Evolutionary conservation across 768 basidiomycete species (phyloP), one percentile per base, ranked within the genome.

Genomic region (Rhizopogon vesiculosus): DNA sequence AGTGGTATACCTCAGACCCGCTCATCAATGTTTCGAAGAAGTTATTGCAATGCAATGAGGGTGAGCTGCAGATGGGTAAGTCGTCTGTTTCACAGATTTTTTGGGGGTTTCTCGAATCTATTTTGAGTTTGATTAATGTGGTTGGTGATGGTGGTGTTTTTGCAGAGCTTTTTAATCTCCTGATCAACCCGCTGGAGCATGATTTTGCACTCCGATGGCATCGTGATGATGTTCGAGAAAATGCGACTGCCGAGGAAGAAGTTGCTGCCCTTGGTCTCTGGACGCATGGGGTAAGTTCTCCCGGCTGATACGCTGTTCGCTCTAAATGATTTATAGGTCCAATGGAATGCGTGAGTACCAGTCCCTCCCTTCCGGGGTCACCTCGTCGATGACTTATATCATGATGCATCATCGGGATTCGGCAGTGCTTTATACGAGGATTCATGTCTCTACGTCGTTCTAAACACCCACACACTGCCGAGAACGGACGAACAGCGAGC

Each of bases 181-280:
- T 91, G 19, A 84, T 91, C 35, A 88, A 91, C 64, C 90, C 89
- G 0, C 54, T 74, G 9, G 62, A 67, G 5, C 83, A 85, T 56
- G 76, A 83, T 45, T 91, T 90, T 66, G 86, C 88, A 2, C 72
- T 91, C 50, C 75, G 87, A 40, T 91, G 89, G 88, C 90, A 91
- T 66, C 79, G 89, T 2, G 90, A 91, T 58, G 89, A 89, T 66
- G 78, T 92, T 5, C 72, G 68, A 29, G 84, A 83, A 62, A 72
- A 75, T 22, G 86, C 83, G 0, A 78, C 73, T 0, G 66, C 74
- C 16, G 81, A 84, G 12, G 85, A 91, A 59, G 90, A 91, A 61
- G 66, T 64, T 1, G 64, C 69, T 10, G 83, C 83, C 4, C 78
- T 92, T 2, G 67, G 69, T 8, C 69, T 78, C 35, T 86, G 84